Percentiles rank a stretch among this genome's conserved stretches.
phyloP scores from a whole-genome alignment of 1,284 basidiomycete genomes.

The Apiotrichum brassicae region DNA sequence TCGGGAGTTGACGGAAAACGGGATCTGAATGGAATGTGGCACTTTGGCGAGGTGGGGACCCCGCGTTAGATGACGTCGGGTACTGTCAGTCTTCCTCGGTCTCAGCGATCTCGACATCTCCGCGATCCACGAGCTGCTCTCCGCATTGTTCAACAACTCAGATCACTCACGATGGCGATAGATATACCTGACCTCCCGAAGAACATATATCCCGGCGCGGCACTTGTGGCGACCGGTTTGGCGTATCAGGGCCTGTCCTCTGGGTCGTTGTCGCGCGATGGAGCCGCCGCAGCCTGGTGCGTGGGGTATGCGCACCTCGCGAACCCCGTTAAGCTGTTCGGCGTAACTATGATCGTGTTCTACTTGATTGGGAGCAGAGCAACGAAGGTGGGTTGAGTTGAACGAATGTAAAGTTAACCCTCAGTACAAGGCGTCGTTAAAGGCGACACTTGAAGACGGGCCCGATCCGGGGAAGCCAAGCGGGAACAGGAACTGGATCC shows the following conservation, averaged over 20 bases:
- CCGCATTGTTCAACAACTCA: too few species aligned
- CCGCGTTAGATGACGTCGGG: not conserved
- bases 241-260: conserved; percentile 53
- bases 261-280: conserved; percentile 44
- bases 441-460: conserved; percentile 71
- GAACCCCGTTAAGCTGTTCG: conserved; percentile 53
- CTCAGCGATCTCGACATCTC: too few species aligned
- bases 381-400: conserved; percentile 65
- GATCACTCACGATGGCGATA: too few species aligned
- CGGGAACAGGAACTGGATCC: conserved; percentile 63
- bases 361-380: conserved; percentile 75
- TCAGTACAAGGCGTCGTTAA: conserved; percentile 52
- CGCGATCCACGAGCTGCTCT: too few species aligned
- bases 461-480: conserved; percentile 57
- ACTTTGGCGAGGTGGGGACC: too few species aligned
- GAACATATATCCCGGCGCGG: conserved; percentile 40
- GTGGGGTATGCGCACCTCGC: conserved; percentile 56
- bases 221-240: conserved; percentile 50
- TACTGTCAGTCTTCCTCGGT: too few species aligned
- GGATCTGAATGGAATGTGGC: not conserved
- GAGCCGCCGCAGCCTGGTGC: conserved; percentile 63
- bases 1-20: not conserved
- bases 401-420: not conserved
- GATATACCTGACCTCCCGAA: not conserved
- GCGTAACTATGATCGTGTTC: conserved; percentile 68